A percentile compares a stretch with the other conserved stretches of the same genome.
Conservation (phyloP, 2,329 filamentous ascomycete genomes). For the Fonsecaea pedrosoi region DNA sequence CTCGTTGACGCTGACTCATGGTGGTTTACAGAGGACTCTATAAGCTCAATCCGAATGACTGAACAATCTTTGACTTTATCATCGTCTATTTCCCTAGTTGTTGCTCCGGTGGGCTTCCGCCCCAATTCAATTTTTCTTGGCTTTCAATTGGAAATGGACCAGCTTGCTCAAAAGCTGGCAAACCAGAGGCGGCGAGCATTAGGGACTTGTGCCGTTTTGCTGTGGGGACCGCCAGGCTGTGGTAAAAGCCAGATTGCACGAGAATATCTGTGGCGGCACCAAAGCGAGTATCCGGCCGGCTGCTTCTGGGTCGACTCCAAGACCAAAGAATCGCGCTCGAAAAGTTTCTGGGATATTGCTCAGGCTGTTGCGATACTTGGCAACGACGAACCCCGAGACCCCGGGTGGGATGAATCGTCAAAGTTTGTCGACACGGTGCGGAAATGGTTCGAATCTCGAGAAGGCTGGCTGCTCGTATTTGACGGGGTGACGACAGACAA, state of each 20-base stretch:
- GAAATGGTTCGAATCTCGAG: slow-evolving; percentile 65
- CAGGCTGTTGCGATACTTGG: slow-evolving; percentile 60
- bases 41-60: slow-evolving; percentile 22
- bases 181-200: slow-evolving; percentile 63
- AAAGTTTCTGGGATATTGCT: slow-evolving; percentile 71
- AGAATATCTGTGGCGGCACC: slow-evolving; percentile 69
- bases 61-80: slow-evolving; percentile 25
- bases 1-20: slow-evolving; percentile 35
- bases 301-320: slow-evolving; percentile 74
- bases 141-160: slow-evolving; percentile 63
- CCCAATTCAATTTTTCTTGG: slow-evolving; percentile 70
- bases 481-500: slow-evolving; percentile 70
- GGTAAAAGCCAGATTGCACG: slow-evolving; percentile 74
- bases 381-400: slow-evolving; percentile 48
- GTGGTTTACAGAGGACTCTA: slow-evolving; percentile 26
- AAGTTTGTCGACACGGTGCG: slow-evolving; percentile 65
- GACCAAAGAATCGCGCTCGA: slow-evolving; percentile 63
- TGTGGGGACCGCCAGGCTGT: slow-evolving; percentile 69
- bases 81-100: slow-evolving; percentile 46
- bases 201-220: slow-evolving; percentile 68
- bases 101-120: slow-evolving; percentile 64
- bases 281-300: slow-evolving; percentile 66
- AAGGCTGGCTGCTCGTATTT: slow-evolving; percentile 72
- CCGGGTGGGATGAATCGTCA: slow-evolving; percentile 41
- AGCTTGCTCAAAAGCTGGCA: slow-evolving; percentile 66